Evolutionary conservation across 306 rosid genomes (phyloP).

Genomic region (Fragaria ananassa): DNA sequence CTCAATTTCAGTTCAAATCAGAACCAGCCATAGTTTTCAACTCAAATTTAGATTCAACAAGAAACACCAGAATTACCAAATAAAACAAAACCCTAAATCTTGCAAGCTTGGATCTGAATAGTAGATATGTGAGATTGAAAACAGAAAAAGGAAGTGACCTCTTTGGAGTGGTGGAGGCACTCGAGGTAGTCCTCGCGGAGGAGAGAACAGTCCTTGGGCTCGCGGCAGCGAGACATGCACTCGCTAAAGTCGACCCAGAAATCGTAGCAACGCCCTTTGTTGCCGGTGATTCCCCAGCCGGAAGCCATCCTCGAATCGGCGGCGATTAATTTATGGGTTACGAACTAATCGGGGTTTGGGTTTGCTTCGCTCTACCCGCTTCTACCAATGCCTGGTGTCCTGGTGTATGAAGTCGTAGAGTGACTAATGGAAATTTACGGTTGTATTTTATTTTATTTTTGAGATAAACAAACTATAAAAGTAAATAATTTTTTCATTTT

Average conservation of each 20-base stretch:
- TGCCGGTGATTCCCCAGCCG: slow-evolving; percentile 94
- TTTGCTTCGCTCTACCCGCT: slow-evolving; percentile 8
- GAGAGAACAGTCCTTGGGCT: slow-evolving; percentile 83
- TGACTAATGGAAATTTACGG: background rate
- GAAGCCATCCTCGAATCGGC: slow-evolving; percentile 61
- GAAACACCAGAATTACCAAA: background rate
- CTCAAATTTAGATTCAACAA: background rate
- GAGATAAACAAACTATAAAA: too few species aligned
- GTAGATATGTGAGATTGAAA: background rate
- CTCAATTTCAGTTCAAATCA: background rate
- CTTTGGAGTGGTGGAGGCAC: slow-evolving; percentile 98
- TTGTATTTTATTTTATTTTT: too few species aligned
- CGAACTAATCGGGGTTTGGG: background rate
- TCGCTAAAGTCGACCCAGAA: slow-evolving; percentile 99
- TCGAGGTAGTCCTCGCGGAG: slow-evolving; percentile 99
- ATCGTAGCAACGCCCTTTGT: slow-evolving; percentile 98
- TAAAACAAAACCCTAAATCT: slow-evolving; percentile 1
- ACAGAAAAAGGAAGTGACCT: slow-evolving; percentile 40
- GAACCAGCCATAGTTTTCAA: background rate
- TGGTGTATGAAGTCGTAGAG: background rate
- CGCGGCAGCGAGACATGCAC: slow-evolving; percentile 94
- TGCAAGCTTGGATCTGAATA: background rate
- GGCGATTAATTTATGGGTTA: background rate
- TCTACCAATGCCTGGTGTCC: background rate
- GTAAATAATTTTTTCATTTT: too few species aligned